Base-by-base conservation (phyloP, 345 rosid genomes). In the Arabidopsis arenosa region DNA sequence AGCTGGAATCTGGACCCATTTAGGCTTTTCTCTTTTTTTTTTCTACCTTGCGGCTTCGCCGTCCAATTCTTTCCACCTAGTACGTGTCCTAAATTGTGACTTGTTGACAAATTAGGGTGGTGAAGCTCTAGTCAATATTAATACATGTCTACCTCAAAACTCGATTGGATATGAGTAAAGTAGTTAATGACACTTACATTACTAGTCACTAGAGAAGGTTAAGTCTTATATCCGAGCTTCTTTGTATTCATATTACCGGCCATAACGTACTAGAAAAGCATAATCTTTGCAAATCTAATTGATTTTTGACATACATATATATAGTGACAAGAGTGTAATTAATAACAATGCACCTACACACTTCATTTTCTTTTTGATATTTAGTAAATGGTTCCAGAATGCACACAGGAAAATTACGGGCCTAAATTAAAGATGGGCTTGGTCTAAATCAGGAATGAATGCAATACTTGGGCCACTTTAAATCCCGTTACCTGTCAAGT, bases 1-100 rank as follows among this genome's bases (percentile, higher is more conserved):
- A 58, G 66, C 58, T 70, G 66, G 47, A 63, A 21, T 14, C 2
- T n/a, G 59, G 67, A 71, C 40, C 68, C 61, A 58, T 39, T 58
- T 35, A 1, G 4, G 13, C 1, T 2, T 35, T n/a, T 6, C 8
- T 47, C 23, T 9, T 14, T 33, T 9, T 14, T 33, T 7, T 6
- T 18, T 13, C 13, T 30, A 11, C 15, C 3, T 12, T 12, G 59
- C 9, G 37, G 18, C 37, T 30, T 14, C 43, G 44, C 65, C 65
- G 65, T 60, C 65, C 65, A 60, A 6, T 8, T 7, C 32, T 33
- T 33, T 57, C 45, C 43, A 69, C 64, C 47, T 37, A 14, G 48
- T 35, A 58, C 48, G 48, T 47, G 18, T 44, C 56, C 35, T 70
- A 8, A 57, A 68, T 54, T 28, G 62, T 58, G 61, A 0, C 49